Evolutionary conservation across 495 filamentous ascomycete genomes (phyloP).

Genomic region (Hypoxylon crocopeplum): DNA sequence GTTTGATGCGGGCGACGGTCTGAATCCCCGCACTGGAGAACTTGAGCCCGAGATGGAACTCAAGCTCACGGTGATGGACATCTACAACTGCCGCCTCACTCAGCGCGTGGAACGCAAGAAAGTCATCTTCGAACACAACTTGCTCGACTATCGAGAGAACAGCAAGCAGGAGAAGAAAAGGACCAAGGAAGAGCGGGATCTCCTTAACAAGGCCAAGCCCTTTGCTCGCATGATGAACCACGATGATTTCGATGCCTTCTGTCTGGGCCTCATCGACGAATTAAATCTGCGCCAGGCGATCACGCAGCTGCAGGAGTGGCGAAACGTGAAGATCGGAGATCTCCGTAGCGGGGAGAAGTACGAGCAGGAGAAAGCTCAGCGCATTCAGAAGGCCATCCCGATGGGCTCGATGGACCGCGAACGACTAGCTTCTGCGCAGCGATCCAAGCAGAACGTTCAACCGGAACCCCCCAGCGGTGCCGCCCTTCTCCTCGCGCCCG

Average conservation of each 20-base stretch:
- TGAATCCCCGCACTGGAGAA: slow-evolving; percentile 81
- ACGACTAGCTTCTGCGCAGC: slow-evolving; percentile 68
- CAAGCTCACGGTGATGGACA: slow-evolving; percentile 97
- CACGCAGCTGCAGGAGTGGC: slow-evolving; percentile 91
- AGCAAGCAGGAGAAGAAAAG: slow-evolving; percentile 88
- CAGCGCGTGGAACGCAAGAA: slow-evolving; percentile 94
- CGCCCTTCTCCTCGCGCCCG: slow-evolving; percentile 74
- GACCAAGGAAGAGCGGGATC: slow-evolving; percentile 90
- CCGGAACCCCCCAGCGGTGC: slow-evolving; percentile 76
- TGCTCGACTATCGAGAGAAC: slow-evolving; percentile 92
- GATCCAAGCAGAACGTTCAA: slow-evolving; percentile 62
- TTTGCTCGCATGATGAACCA: slow-evolving; percentile 97
- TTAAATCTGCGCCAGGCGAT: slow-evolving; percentile 91
- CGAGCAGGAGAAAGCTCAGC: slow-evolving; percentile 83
- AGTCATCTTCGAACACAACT: slow-evolving; percentile 91
- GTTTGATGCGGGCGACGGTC: slow-evolving; percentile 93
- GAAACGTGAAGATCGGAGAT: slow-evolving; percentile 79
- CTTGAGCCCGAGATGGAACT: slow-evolving; percentile 93
- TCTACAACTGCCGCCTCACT: slow-evolving; percentile 93
- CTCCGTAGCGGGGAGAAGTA: slow-evolving; percentile 91
- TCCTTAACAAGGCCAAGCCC: slow-evolving; percentile 91
- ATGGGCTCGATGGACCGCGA: slow-evolving; percentile 82
- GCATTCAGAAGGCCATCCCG: slow-evolving; percentile 72
- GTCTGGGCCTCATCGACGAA: slow-evolving; percentile 84
- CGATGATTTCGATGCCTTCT: slow-evolving; percentile 85